Evolutionary conservation across 2,329 filamentous ascomycete species (phyloP), one percentile per base, ranked within the genome.

Genomic region (Pseudogymnoascus verrucosus): DNA sequence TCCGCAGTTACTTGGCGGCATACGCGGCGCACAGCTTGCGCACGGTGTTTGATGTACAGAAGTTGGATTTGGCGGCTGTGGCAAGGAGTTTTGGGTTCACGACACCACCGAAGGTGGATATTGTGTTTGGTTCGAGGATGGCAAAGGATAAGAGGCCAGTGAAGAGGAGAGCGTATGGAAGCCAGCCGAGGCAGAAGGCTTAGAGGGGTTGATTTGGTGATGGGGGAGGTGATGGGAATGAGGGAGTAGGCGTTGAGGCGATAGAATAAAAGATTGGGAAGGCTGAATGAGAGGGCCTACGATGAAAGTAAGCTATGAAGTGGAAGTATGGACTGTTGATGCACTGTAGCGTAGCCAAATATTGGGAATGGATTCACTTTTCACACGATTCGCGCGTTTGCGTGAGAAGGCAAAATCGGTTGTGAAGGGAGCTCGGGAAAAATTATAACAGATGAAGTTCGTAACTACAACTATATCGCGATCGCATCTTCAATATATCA

Each of bases 1-100:
- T 95, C 79, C 85, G 90, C 65, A 91, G 90, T 19, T 99, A 99
- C 75, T 83, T 99, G 23, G 92, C 98, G 75, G 93, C 95, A 0
- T 99, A 99, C 74, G 92, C 93, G 21, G 92, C 88, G 64, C 95
- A 93, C 77, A 88, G 84, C 69, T 80, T 95, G 65, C 85, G 91
- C 28, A 89, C 86, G n/a, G 88, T 96, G 39, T 96, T 93, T 73
- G 89, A 93, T 74, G 86, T 96, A 62, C 82, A 91, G 75, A 90
- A 91, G 73, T 80, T 95, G 11, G 91, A 96, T 73, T 79, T 96
- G 16, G 85, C 88, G 70, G 93, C 93, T 78, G 87, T 96, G 3
- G 90, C 90, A 61, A 93, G 91, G 81, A 85, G 86, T 68, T 96
- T 95, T 72, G 91, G 91, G 0, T 96, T 96, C 75, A 76, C 81